Conservation (phyloP, 768 basidiomycete genomes). For the Crucibulum laeve region DNA sequence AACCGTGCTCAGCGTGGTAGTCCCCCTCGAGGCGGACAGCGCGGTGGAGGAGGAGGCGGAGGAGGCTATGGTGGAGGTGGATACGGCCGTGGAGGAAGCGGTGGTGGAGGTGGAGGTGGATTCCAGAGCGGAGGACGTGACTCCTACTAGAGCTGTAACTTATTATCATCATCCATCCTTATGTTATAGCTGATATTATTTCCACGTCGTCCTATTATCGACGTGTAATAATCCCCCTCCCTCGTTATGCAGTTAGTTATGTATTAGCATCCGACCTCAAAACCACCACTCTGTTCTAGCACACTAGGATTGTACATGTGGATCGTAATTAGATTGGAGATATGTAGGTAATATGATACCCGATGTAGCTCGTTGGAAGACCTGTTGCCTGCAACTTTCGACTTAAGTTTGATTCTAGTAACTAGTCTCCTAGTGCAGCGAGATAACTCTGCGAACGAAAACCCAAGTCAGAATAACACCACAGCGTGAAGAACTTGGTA, state of each 20-base stretch:
- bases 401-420: no score
- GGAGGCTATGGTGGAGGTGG: constrained; percentile 3
- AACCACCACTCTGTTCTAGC: neutral
- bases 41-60: constrained; percentile 2
- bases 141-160: neutral
- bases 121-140: no score
- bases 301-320: no score
- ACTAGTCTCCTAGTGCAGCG: constrained; percentile 45
- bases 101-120: constrained; percentile 2
- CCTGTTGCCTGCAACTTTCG: no score
- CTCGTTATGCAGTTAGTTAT: constrained; percentile 1
- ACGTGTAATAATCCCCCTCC: neutral
- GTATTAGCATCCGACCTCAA: constrained; percentile 1
- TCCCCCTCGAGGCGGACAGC: neutral
- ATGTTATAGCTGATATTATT: neutral
- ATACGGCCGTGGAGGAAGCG: neutral
- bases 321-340: no score
- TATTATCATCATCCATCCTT: neutral
- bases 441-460: constrained; percentile 47
- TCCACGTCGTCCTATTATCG: neutral
- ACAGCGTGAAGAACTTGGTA: constrained; percentile 2
- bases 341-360: no score
- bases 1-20: neutral
- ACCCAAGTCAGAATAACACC: neutral
- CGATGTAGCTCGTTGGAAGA: no score